These are phyloP conservation scores for Pelagophyceae sp. DNA, from an alignment of 352 stramenopile species.

Conservation along the genomic window DNA sequence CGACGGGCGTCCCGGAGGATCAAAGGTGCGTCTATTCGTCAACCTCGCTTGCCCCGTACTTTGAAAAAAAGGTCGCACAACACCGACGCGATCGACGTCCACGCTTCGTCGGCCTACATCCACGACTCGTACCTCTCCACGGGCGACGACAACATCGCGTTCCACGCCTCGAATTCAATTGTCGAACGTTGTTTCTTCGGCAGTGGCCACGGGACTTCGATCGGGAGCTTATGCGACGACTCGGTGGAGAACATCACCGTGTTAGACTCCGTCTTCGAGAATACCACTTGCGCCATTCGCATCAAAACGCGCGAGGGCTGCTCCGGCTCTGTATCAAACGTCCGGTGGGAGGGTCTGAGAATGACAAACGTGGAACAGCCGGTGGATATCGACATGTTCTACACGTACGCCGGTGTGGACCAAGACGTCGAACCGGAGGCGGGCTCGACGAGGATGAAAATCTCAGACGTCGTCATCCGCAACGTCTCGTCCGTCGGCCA, in stretches of 20 bases:
- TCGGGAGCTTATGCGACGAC: conserved; percentile 2
- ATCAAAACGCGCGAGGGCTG: conserved; percentile 3
- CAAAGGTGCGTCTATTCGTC: background rate
- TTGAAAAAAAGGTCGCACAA: too few species aligned
- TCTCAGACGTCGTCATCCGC: background rate
- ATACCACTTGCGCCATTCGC: background rate
- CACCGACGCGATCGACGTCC: conserved; percentile 6
- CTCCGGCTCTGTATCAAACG: background rate
- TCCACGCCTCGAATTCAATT: background rate
- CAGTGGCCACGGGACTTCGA: background rate
- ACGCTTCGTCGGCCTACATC: background rate
- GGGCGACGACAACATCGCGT: conserved; percentile 8
- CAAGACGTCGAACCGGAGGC: background rate
- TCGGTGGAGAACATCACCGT: background rate
- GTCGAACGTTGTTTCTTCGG: background rate
- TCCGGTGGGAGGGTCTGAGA: background rate
- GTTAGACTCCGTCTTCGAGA: background rate
- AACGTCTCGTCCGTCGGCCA: background rate
- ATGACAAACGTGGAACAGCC: background rate
- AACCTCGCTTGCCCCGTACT: too few species aligned
- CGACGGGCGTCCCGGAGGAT: background rate
- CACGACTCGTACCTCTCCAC: background rate
- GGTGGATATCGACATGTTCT: conserved; percentile 5
- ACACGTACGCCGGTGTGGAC: background rate
- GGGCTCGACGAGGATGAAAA: background rate